phyloP scores from a whole-genome alignment of 2,329 filamentous ascomycete genomes.

The Westerdykella ornata region DNA sequence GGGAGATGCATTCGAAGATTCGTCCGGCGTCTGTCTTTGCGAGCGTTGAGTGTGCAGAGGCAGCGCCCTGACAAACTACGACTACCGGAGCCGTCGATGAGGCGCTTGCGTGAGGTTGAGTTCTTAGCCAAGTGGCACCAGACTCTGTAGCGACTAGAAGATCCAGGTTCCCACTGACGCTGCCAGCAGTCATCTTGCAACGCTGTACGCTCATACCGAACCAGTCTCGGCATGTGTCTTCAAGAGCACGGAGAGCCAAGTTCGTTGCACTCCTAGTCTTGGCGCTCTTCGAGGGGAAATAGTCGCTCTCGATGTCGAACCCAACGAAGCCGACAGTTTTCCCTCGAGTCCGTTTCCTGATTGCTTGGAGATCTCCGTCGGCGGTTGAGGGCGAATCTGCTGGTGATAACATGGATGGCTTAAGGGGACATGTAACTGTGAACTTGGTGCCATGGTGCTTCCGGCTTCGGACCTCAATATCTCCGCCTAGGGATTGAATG shows the following conservation, averaged over 20 bases:
- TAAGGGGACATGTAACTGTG: constrained; percentile 31
- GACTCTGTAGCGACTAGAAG: constrained; percentile 30
- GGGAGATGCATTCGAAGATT: constrained; percentile 31
- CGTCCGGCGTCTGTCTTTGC: constrained; percentile 31
- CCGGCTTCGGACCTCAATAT: constrained; percentile 33
- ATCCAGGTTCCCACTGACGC: constrained; percentile 13
- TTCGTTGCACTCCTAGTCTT: constrained; percentile 30
- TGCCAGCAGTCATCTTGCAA: constrained; percentile 5
- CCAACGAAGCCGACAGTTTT: constrained; percentile 29
- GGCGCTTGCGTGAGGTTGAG: constrained; percentile 14
- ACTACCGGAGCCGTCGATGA: constrained; percentile 24
- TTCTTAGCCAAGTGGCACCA: constrained; percentile 25
- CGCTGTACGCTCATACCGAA: constrained; percentile 28
- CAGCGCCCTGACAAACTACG: constrained; percentile 31
- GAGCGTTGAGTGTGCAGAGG: constrained; percentile 31
- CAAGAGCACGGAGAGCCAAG: constrained; percentile 27
- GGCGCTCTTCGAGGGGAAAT: constrained; percentile 22
- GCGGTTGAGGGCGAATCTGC: constrained; percentile 16
- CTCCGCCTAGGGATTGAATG: constrained; percentile 33
- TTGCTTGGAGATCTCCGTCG: constrained; percentile 17
- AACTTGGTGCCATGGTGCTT: constrained; percentile 35
- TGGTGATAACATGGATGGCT: constrained; percentile 27
- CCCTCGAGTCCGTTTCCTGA: constrained; percentile 25
- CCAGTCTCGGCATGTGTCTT: constrained; percentile 31
- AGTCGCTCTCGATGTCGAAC: constrained; percentile 29